Conservation (phyloP, 257 asterid species). For the Penstemon eatonii region DNA sequence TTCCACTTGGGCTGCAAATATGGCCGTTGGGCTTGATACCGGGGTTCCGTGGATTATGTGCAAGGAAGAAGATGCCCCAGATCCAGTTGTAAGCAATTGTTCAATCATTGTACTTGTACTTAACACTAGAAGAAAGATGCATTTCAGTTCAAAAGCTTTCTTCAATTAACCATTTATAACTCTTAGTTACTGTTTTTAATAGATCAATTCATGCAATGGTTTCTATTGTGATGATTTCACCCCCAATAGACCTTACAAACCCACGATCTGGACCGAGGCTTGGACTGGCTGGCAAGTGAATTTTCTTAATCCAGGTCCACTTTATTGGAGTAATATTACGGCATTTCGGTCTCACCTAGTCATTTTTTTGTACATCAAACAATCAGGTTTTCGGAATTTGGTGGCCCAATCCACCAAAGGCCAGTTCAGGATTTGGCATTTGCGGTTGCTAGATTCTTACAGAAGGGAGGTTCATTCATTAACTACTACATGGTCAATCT, state of each 20-base stretch:
- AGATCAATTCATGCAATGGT: slow-evolving; percentile 96
- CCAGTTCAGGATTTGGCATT: slow-evolving; percentile 94
- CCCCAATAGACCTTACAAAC: slow-evolving; percentile 86
- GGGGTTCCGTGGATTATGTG: slow-evolving; percentile 87
- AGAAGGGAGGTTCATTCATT: slow-evolving; percentile 85
- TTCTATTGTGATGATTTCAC: slow-evolving; percentile 80
- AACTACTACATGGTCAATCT: slow-evolving; percentile 92
- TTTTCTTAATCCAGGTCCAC: neutral
- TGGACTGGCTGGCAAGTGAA: slow-evolving; percentile 84
- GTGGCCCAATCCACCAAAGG: slow-evolving; percentile 69
- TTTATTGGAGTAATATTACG: neutral
- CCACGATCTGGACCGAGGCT: slow-evolving; percentile 95
- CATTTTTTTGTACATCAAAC: slow-evolving; percentile 12
- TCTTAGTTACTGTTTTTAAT: slow-evolving; percentile 29
- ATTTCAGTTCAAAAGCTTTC: slow-evolving; percentile 1
- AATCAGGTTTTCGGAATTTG: slow-evolving; percentile 81
- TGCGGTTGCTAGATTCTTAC: slow-evolving; percentile 83
- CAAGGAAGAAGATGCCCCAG: slow-evolving; percentile 85
- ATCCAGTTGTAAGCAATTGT: slow-evolving; percentile 65
- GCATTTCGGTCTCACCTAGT: slow-evolving; percentile 14
- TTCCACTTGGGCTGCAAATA: slow-evolving; percentile 65
- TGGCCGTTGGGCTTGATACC: slow-evolving; percentile 59
- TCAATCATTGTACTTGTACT: neutral
- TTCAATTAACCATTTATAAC: neutral
- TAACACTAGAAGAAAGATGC: neutral